These are phyloP conservation scores for Bonia amplexicaulis DNA, from an alignment of 176 grass and related monocot genomes.

Conservation along the genomic window DNA sequence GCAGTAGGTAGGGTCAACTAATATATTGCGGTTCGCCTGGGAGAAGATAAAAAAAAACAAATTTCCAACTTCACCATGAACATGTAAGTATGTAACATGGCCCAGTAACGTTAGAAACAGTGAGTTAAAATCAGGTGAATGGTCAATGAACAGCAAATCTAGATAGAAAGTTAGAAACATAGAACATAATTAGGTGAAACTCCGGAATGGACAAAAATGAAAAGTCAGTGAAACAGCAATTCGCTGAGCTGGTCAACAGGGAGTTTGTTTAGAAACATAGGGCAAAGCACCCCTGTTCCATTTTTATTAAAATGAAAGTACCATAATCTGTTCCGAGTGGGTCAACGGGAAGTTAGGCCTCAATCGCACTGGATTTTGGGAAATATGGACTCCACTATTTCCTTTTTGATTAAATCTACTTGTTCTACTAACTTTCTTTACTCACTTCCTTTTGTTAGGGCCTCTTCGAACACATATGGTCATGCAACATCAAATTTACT, in stretches of 20 bases:
- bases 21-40: not conserved
- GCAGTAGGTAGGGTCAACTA: not conserved
- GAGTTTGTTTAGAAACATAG: not conserved
- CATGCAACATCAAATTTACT: conserved; percentile 69
- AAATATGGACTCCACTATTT: not conserved
- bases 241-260: not conserved
- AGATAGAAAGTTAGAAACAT: not conserved
- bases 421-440: not conserved
- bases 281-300: not conserved
- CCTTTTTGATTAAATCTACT: not conserved
- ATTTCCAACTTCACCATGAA: not conserved
- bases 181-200: not conserved
- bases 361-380: not conserved
- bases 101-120: not conserved
- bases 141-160: not conserved
- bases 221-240: not conserved
- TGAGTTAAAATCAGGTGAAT: not conserved
- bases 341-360: not conserved
- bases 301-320: not conserved
- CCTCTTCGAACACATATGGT: conserved; percentile 40
- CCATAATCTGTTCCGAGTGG: not conserved
- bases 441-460: conserved; percentile 32
- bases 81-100: not conserved
- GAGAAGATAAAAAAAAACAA: not conserved
- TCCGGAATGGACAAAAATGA: not conserved